A percentile compares a stretch with the other conserved stretches of the same genome.
phyloP scores from a whole-genome alignment of 192 early-diverging fungal genomes.

The Gryganskiella cystojenkinii region DNA sequence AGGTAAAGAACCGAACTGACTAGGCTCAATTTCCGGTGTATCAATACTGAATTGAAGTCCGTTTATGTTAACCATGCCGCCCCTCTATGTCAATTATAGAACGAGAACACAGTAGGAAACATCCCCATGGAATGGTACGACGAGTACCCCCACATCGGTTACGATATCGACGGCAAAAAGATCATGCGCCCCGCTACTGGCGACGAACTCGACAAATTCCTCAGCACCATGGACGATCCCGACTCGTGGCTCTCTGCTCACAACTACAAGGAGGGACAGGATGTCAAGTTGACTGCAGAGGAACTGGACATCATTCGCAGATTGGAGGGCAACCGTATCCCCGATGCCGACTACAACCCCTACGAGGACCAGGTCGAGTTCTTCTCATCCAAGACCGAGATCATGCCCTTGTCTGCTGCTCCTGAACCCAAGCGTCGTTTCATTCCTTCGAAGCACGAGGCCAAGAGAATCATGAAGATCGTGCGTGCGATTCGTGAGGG shows the following conservation, averaged over 20 bases:
- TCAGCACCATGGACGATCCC: conserved; percentile 92
- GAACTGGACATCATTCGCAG: conserved; percentile 95
- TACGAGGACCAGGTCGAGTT: conserved; percentile 96
- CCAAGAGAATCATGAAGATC: conserved; percentile 96
- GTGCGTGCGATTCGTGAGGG: conserved; percentile 95
- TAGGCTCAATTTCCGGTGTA: no score
- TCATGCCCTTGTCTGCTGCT: conserved; percentile 87
- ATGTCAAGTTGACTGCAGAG: conserved; percentile 87
- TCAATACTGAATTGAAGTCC: not conserved
- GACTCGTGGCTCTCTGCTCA: conserved; percentile 90
- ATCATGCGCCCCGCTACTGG: conserved; percentile 87
- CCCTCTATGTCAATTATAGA: conserved; percentile 53
- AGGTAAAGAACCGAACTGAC: no score
- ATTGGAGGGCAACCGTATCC: conserved; percentile 82
- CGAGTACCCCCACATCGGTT: conserved; percentile 97
- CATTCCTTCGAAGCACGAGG: conserved; percentile 95
- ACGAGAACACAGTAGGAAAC: conserved; percentile 93
- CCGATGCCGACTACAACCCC: conserved; percentile 88
- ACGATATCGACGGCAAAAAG: conserved; percentile 93
- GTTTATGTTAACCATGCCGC: not conserved
- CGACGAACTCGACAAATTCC: conserved; percentile 95
- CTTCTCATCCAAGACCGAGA: conserved; percentile 88
- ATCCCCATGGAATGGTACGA: conserved; percentile 98
- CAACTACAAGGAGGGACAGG: conserved; percentile 82
- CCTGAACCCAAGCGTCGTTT: conserved; percentile 97